These are phyloP conservation scores for Dothistroma pini DNA, from an alignment of 2,329 filamentous ascomycete genomes.

Conservation along the genomic window DNA sequence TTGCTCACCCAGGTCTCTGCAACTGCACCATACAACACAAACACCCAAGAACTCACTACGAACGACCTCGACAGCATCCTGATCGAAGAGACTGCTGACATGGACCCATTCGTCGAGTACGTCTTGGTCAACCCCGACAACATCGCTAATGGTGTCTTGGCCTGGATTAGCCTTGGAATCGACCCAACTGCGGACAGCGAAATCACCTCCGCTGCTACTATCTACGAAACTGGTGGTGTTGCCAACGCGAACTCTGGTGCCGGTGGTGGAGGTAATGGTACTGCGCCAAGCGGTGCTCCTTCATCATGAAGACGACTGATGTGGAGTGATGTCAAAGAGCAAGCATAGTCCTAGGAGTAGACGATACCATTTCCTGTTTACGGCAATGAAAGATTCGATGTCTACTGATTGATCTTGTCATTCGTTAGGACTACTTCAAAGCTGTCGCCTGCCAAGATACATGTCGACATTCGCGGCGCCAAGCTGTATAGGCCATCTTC, in stretches of 20 bases:
- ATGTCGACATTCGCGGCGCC: not conserved
- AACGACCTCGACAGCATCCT: constrained; percentile 52
- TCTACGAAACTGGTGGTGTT: constrained; percentile 24
- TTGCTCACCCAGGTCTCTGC: constrained; percentile 52
- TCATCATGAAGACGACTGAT: not conserved
- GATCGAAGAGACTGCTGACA: constrained; percentile 46
- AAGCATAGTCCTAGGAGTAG: not conserved
- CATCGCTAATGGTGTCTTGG: constrained; percentile 50
- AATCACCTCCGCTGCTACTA: constrained; percentile 18
- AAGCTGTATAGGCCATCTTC: not conserved
- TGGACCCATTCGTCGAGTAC: constrained; percentile 58
- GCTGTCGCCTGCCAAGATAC: not conserved
- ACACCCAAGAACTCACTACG: constrained; percentile 43
- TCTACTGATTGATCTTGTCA: not conserved
- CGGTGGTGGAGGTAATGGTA: constrained; percentile 10
- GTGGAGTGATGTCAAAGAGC: not conserved
- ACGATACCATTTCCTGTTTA: not conserved
- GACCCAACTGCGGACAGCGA: constrained; percentile 35
- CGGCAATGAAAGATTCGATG: not conserved
- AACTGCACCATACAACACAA: constrained; percentile 44
- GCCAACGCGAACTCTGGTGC: constrained; percentile 19
- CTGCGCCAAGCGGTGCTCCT: constrained; percentile 13
- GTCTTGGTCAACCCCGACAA: constrained; percentile 28
- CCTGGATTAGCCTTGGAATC: constrained; percentile 54
- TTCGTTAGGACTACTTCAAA: not conserved